Evolutionary conservation across 768 basidiomycete genomes (phyloP).

Genomic region (Russula foetens): DNA sequence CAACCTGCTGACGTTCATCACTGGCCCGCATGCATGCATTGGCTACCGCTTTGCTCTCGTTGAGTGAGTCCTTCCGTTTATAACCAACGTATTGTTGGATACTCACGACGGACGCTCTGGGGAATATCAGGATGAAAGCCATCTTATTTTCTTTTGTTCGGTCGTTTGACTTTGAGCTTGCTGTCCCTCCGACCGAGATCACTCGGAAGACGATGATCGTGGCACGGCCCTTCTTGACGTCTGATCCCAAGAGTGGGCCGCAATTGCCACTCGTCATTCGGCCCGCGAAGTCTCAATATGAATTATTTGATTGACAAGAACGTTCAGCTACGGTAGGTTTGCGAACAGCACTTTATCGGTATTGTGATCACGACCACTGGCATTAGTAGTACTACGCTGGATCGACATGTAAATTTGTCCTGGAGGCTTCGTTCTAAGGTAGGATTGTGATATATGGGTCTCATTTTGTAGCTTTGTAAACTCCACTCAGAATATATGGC

Average conservation of each 20-base stretch:
- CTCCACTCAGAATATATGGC: not conserved
- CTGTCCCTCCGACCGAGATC: conserved; percentile 2
- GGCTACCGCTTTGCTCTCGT: conserved; percentile 19
- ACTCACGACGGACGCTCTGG: not conserved
- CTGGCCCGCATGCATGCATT: conserved; percentile 19
- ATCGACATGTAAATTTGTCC: too few species aligned
- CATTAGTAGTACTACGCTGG: not conserved
- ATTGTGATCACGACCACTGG: too few species aligned
- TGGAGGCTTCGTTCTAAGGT: not conserved
- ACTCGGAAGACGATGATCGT: conserved; percentile 10
- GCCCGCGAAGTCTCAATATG: conserved; percentile 2
- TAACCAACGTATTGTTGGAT: too few species aligned
- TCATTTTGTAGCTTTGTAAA: too few species aligned
- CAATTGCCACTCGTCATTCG: conserved; percentile 19
- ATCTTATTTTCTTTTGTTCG: conserved; percentile 22
- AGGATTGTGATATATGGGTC: too few species aligned
- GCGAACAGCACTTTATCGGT: not conserved
- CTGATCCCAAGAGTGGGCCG: not conserved
- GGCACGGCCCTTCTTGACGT: conserved; percentile 10
- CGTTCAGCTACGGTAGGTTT: not conserved
- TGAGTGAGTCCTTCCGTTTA: conserved; percentile 17
- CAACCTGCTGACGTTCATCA: conserved; percentile 15
- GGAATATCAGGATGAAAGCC: conserved; percentile 21
- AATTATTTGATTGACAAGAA: not conserved
- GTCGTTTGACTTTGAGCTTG: conserved; percentile 22